Evolutionary conservation across 208 protist genomes (phyloP).

Genomic region (Leishmania gerbilli): DNA sequence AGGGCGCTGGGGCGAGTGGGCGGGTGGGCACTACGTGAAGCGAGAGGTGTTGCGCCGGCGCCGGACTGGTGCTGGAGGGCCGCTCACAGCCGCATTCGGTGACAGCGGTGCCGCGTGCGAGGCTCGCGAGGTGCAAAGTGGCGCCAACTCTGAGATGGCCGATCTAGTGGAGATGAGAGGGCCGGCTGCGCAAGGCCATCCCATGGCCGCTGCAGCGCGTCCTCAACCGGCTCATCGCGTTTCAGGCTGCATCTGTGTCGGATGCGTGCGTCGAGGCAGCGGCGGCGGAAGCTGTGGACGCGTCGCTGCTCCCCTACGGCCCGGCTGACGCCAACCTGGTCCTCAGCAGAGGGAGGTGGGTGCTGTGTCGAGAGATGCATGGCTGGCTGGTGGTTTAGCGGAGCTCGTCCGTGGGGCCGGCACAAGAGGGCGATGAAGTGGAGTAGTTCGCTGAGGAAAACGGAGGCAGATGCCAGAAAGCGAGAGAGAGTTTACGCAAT

Average conservation of each 20-base stretch:
- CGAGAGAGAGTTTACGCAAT: background rate
- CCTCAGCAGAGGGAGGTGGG: conserved; percentile 26
- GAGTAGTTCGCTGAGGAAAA: background rate
- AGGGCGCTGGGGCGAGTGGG: conserved; percentile 5
- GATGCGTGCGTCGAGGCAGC: conserved; percentile 45
- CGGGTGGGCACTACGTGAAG: conserved; percentile 8
- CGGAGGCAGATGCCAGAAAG: background rate
- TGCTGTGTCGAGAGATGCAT: conserved; percentile 41
- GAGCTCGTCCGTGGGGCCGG: background rate
- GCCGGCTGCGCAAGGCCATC: conserved; percentile 5
- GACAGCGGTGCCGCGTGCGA: background rate
- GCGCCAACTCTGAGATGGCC: background rate
- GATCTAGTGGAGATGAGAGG: conserved; percentile 8
- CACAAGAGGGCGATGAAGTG: background rate
- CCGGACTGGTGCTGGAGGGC: background rate
- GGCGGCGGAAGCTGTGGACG: conserved; percentile 18
- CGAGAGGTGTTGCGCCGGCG: conserved; percentile 17
- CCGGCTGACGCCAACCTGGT: conserved; percentile 12
- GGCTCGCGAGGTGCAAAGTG: background rate
- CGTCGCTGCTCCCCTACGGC: conserved; percentile 6
- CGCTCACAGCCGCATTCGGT: no score
- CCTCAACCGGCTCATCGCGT: conserved; percentile 47
- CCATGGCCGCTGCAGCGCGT: conserved; percentile 63
- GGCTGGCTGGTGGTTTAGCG: conserved; percentile 43
- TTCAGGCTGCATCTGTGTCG: conserved; percentile 31